Evolutionary conservation across 2,329 filamentous ascomycete species (phyloP).

Genomic region (Rhinocladiella mackenziei): DNA sequence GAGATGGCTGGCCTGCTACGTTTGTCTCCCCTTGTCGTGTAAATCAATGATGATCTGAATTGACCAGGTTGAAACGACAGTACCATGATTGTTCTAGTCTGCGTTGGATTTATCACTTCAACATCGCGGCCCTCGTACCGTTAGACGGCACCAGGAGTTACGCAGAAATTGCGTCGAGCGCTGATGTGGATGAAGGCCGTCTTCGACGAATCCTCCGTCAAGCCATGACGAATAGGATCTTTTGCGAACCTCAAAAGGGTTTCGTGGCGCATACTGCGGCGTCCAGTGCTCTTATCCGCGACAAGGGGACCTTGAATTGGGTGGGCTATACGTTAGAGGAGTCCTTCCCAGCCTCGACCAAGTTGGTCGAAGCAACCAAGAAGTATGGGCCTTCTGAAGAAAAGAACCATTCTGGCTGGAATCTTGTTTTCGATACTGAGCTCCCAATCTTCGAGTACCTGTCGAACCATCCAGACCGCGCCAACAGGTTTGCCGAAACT

Average conservation of each 20-base stretch:
- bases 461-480: constrained; percentile 12
- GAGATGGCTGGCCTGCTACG: too few species aligned
- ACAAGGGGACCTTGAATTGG: constrained; percentile 13
- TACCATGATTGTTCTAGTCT: constrained; percentile 34
- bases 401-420: constrained; percentile 9
- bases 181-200: constrained; percentile 26
- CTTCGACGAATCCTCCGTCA: constrained; percentile 30
- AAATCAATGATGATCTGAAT: too few species aligned
- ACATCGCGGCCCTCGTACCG: constrained; percentile 30
- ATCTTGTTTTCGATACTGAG: constrained; percentile 16
- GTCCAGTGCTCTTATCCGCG: constrained; percentile 14
- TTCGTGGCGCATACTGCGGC: constrained; percentile 6
- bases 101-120: constrained; percentile 29
- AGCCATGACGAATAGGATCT: constrained; percentile 33
- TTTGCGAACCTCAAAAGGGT: constrained; percentile 31
- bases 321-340: constrained; percentile 18
- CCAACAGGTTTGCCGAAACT: neutral
- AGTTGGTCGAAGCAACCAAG: constrained; percentile 21
- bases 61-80: too few species aligned
- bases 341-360: constrained; percentile 18
- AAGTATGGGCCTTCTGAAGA: constrained; percentile 16
- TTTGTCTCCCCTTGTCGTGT: too few species aligned
- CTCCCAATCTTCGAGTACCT: constrained; percentile 16
- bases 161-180: constrained; percentile 22
- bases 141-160: constrained; percentile 25